phyloP scores from a whole-genome alignment of 2,329 filamentous ascomycete species.

The Cadophora sp. region DNA sequence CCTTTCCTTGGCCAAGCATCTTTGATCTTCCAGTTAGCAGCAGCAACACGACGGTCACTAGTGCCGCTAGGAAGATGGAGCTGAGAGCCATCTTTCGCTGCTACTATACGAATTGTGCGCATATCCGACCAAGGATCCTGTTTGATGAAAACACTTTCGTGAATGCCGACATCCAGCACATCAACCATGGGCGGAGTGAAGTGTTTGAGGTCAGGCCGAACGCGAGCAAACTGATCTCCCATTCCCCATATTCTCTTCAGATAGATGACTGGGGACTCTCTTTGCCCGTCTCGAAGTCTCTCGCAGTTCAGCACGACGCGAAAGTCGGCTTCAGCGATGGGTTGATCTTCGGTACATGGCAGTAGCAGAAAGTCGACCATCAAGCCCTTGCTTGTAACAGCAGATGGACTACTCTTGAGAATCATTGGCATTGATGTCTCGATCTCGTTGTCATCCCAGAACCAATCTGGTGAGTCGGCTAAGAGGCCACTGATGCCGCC shows the following conservation, averaged over 20 bases:
- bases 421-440: constrained; percentile 5
- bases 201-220: background rate
- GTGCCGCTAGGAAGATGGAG: background rate
- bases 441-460: background rate
- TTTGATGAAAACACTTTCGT: background rate
- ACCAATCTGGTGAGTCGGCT: constrained; percentile 1
- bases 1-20: constrained; percentile 3
- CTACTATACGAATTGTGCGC: background rate
- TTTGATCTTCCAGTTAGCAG: constrained; percentile 9
- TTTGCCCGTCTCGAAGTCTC: background rate
- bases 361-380: background rate
- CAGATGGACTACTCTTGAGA: constrained; percentile 5
- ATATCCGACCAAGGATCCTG: background rate
- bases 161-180: background rate
- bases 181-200: background rate
- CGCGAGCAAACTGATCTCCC: background rate
- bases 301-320: background rate
- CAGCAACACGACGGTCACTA: background rate
- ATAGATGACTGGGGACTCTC: constrained; percentile 7
- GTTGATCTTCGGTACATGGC: background rate
- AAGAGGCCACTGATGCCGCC: background rate
- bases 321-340: background rate
- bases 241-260: constrained; percentile 8
- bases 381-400: constrained; percentile 4
- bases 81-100: background rate